Conservation (phyloP, 1,284 basidiomycete species). For the Thecaphora thlaspeos region DNA sequence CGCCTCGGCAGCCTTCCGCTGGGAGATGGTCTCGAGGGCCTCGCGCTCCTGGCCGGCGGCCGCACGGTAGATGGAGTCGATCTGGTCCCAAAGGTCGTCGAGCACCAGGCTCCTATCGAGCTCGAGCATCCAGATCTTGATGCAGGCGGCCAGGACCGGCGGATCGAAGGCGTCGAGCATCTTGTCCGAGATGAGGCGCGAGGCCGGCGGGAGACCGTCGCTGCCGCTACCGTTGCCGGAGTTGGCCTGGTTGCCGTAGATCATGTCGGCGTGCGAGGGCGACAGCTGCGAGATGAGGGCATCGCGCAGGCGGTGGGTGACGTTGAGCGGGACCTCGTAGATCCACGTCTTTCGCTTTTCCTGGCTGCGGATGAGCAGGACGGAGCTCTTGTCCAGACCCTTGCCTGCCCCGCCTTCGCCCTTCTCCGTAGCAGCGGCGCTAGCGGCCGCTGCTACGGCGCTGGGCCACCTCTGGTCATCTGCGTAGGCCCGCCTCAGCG, state of each 20-base stretch:
- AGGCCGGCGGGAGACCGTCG: constrained; percentile 2
- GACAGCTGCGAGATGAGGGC: constrained; percentile 65
- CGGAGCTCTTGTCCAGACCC: background rate
- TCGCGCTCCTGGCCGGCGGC: constrained; percentile 44
- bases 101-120: constrained; percentile 43
- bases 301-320: constrained; percentile 78
- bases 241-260: constrained; percentile 13
- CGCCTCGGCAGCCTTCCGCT: background rate
- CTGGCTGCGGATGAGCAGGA: constrained; percentile 43
- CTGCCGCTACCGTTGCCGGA: background rate
- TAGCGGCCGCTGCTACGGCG: constrained; percentile 4
- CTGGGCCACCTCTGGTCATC: constrained; percentile 59
- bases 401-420: too few relatives aligned
- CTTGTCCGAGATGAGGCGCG: constrained; percentile 58
- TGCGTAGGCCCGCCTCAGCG: constrained; percentile 68
- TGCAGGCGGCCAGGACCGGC: constrained; percentile 76
- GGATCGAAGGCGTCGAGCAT: constrained; percentile 75
- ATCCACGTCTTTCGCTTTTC: constrained; percentile 90
- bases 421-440: too few relatives aligned
- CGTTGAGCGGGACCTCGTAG: constrained; percentile 70
- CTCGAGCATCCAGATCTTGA: constrained; percentile 71
- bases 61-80: constrained; percentile 48
- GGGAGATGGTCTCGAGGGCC: constrained; percentile 15
- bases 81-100: constrained; percentile 48
- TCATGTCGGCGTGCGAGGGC: constrained; percentile 21